phyloP scores from a whole-genome alignment of 495 filamentous ascomycete genomes.

The Xylaria sp. region DNA sequence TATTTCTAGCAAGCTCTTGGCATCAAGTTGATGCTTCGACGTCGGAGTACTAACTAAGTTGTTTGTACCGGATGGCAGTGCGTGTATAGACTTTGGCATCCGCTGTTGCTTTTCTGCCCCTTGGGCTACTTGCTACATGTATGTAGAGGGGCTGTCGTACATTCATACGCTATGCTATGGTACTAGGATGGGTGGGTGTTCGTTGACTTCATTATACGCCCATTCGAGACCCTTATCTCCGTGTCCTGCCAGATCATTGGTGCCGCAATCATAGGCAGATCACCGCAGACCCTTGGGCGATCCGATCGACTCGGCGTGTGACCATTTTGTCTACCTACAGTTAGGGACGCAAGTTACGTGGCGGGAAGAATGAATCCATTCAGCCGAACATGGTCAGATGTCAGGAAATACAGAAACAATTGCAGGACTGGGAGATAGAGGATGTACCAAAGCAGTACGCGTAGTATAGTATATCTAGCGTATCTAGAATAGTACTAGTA shows the following conservation, averaged over 20 bases:
- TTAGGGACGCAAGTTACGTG: background rate
- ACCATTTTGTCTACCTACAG: background rate
- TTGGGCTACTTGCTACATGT: background rate
- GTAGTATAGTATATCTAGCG: background rate
- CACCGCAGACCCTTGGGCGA: constrained; percentile 9
- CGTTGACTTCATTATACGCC: background rate
- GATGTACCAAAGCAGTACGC: background rate
- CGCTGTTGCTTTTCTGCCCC: background rate
- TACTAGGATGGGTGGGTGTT: background rate
- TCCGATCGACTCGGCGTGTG: constrained; percentile 16
- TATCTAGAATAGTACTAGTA: background rate
- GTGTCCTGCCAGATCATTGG: background rate
- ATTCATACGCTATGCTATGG: background rate
- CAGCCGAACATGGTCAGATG: background rate
- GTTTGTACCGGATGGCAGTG: background rate
- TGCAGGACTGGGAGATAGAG: background rate
- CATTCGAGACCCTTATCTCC: constrained; percentile 12
- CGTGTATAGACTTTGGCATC: background rate
- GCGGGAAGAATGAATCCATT: background rate
- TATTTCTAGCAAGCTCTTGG: background rate
- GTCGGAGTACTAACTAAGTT: background rate
- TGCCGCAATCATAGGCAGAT: background rate
- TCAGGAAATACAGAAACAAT: background rate
- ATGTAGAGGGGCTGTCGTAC: background rate
- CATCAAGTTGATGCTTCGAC: background rate